These are phyloP conservation scores for Phyllosticta citribraziliensis DNA, from an alignment of 2,329 filamentous ascomycete species.

Conservation along the genomic window DNA sequence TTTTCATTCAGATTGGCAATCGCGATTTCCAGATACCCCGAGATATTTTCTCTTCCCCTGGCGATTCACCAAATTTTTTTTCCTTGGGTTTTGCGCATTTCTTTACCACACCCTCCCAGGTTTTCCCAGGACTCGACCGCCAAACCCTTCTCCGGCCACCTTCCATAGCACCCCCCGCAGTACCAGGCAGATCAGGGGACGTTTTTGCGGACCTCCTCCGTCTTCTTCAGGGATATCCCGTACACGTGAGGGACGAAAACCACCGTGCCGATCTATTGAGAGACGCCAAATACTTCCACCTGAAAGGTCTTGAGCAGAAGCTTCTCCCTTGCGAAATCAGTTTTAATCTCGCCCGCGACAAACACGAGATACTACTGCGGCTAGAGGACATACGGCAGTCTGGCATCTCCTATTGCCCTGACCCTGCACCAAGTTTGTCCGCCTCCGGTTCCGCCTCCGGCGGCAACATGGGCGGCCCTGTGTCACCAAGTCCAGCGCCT, in stretches of 20 bases:
- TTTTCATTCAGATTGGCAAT: conserved; percentile 84
- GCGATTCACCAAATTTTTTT: conserved; percentile 94
- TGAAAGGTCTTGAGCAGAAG: conserved; percentile 82
- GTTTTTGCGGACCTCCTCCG: conserved; percentile 76
- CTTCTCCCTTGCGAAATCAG: conserved; percentile 68
- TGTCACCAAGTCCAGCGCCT: conserved; percentile 12
- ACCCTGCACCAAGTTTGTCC: conserved; percentile 21
- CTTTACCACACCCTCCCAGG: conserved; percentile 68
- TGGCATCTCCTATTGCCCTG: conserved; percentile 58
- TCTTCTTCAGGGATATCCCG: conserved; percentile 71
- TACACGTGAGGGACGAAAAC: conserved; percentile 63
- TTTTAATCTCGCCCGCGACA: conserved; percentile 60
- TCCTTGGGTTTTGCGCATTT: conserved; percentile 81
- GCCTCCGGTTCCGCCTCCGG: conserved; percentile 15
- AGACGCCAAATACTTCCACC: conserved; percentile 87
- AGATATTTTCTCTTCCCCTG: conserved; percentile 69
- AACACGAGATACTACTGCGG: conserved; percentile 67
- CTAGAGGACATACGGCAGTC: conserved; percentile 84
- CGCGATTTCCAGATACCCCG: conserved; percentile 83
- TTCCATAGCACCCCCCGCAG: conserved; percentile 70
- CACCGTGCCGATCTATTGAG: conserved; percentile 70
- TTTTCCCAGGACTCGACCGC: conserved; percentile 78
- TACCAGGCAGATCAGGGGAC: conserved; percentile 73
- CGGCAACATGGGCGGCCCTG: conserved; percentile 1
- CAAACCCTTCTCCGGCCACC: conserved; percentile 74